Evolutionary conservation across 768 basidiomycete species (phyloP).

Genomic region (Lentinula raphanica): DNA sequence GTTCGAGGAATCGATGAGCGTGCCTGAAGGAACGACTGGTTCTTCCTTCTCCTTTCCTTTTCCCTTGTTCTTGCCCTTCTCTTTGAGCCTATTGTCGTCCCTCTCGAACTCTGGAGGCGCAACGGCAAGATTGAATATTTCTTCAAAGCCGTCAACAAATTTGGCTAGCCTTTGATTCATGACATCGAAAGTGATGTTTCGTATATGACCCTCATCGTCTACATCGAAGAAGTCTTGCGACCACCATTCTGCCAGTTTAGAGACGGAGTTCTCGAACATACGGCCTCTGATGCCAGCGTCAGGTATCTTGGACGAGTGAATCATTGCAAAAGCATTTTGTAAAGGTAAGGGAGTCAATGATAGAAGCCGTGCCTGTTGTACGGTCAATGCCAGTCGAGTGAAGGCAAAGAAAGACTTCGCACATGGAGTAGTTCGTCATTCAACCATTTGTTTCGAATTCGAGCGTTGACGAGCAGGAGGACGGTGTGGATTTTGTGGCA

Average conservation of each 20-base stretch:
- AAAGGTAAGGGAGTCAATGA: constrained; percentile 79
- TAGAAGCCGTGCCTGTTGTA: constrained; percentile 75
- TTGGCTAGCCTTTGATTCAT: constrained; percentile 43
- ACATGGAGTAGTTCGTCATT: constrained; percentile 84
- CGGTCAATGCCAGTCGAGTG: constrained; percentile 7
- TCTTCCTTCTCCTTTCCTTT: constrained; percentile 21
- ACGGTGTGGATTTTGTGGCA: constrained; percentile 90
- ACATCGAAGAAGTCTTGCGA: constrained; percentile 62
- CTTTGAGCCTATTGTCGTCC: constrained; percentile 6
- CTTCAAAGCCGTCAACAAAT: not conserved
- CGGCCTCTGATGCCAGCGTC: constrained; percentile 78
- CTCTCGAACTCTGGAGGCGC: not conserved
- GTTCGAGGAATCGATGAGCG: constrained; percentile 23
- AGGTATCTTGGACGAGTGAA: constrained; percentile 76
- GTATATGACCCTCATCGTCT: constrained; percentile 58
- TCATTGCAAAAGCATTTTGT: constrained; percentile 76
- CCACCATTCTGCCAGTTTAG: constrained; percentile 84
- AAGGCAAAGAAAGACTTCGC: constrained; percentile 21
- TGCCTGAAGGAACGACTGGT: not conserved
- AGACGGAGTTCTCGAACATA: constrained; percentile 79
- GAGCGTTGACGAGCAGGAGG: constrained; percentile 69
- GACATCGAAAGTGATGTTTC: constrained; percentile 72
- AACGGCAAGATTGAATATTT: not conserved
- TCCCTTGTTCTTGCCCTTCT: constrained; percentile 10
- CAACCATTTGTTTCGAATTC: constrained; percentile 75